Evolutionary conservation across 345 rosid genomes (phyloP).

Genomic region (Pugionium dolabratum): DNA sequence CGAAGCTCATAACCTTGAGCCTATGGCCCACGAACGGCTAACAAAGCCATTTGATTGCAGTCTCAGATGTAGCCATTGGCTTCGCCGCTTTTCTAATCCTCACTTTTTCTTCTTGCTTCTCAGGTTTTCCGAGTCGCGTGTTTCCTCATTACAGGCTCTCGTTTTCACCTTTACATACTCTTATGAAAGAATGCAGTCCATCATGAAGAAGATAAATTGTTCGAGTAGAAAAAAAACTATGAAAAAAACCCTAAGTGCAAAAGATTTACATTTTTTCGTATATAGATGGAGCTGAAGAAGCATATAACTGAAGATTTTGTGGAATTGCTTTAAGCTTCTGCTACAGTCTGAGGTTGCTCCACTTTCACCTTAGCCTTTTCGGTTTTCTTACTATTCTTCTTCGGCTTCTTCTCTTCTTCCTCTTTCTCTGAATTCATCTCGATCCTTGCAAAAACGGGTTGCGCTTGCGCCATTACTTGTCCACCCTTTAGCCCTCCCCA

Average conservation of each 20-base stretch:
- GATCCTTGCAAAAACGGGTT: conserved; percentile 77
- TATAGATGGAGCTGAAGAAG: neutral
- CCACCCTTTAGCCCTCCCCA: conserved; percentile 93
- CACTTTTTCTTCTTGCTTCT: conserved; percentile 66
- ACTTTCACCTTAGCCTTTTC: conserved; percentile 48
- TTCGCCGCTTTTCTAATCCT: conserved; percentile 75
- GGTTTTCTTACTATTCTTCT: conserved; percentile 37
- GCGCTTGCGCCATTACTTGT: conserved; percentile 79
- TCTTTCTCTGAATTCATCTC: conserved; percentile 56
- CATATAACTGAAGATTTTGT: neutral
- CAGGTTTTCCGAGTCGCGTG: conserved; percentile 80
- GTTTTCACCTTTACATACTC: conserved; percentile 54
- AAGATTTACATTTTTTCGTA: conserved; percentile 4
- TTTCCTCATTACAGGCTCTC: conserved; percentile 81
- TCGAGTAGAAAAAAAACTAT: no score
- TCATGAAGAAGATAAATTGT: no score
- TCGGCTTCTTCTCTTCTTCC: conserved; percentile 33
- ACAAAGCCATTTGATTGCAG: conserved; percentile 58
- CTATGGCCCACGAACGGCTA: neutral
- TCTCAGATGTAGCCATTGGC: conserved; percentile 61
- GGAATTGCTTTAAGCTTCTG: conserved; percentile 44
- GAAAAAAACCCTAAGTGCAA: no score
- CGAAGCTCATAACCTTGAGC: no score
- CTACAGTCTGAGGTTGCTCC: conserved; percentile 47
- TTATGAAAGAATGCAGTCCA: no score